Conservation (phyloP, 345 rosid genomes). For the Melaleuca quinquenervia region DNA sequence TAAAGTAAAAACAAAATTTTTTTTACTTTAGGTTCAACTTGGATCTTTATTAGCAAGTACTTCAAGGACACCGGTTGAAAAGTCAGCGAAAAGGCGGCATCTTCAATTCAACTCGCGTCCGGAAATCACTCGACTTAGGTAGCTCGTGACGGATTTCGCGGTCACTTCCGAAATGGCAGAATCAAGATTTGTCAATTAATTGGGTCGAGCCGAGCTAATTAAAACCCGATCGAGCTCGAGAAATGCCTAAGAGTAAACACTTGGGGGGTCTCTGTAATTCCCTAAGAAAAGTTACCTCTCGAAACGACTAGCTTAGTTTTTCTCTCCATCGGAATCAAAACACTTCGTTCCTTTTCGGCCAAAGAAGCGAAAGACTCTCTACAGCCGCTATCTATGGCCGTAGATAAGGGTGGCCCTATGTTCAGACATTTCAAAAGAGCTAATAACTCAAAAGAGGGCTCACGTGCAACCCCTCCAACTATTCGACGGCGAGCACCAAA, state of each 20-base stretch:
- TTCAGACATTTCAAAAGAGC: not conserved
- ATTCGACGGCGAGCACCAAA: not conserved
- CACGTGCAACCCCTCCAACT: not conserved
- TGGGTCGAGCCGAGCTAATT: not conserved
- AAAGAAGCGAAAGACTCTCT: not conserved
- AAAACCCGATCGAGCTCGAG: not conserved
- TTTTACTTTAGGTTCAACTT: too few relatives aligned
- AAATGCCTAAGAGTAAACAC: not conserved
- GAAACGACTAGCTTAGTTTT: not conserved
- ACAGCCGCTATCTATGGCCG: not conserved
- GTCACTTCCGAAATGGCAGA: too few relatives aligned
- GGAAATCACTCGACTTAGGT: not conserved
- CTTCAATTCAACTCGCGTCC: not conserved
- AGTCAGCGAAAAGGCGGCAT: too few relatives aligned
- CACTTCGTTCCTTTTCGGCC: not conserved
- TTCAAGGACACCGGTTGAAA: too few relatives aligned
- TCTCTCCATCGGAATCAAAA: not conserved
- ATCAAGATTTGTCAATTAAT: not conserved
- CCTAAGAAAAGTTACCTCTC: not conserved
- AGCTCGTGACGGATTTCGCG: not conserved
- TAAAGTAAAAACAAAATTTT: too few relatives aligned
- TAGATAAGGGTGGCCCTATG: not conserved
- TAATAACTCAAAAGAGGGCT: not conserved
- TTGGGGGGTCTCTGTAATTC: not conserved
- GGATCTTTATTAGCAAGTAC: too few relatives aligned